A percentile compares a stretch with the other conserved stretches of the same genome.
Conservation (phyloP, 1,284 basidiomycete species). For the Cronartium quercuum region DNA sequence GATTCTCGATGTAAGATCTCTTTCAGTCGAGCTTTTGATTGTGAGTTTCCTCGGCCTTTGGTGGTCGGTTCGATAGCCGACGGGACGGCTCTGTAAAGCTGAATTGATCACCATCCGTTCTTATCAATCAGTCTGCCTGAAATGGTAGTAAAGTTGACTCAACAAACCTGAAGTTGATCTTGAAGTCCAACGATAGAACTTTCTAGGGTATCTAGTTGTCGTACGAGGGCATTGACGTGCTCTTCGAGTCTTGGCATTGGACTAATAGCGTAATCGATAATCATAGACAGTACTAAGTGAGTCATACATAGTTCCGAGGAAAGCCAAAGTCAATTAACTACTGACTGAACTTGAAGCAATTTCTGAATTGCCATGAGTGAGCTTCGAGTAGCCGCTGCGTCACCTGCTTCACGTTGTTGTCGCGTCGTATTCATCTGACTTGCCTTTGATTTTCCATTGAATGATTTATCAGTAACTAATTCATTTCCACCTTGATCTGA, state of each 20-base stretch:
- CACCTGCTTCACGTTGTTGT: constrained; percentile 4
- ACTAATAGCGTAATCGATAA: constrained; percentile 1
- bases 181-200: constrained; percentile 28
- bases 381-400: constrained; percentile 11
- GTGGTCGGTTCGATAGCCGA: not conserved
- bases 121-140: not conserved
- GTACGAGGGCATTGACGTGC: constrained; percentile 24
- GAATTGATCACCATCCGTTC: not conserved
- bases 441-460: constrained; percentile 1
- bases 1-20: constrained; percentile 30
- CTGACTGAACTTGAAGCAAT: constrained; percentile 30
- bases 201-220: constrained; percentile 35
- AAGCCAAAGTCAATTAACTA: not conserved
- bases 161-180: not conserved
- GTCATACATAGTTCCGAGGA: not conserved
- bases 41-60: not conserved
- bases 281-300: not conserved
- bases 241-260: constrained; percentile 35
- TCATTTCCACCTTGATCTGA: not conserved
- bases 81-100: not conserved
- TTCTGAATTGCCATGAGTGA: constrained; percentile 24
- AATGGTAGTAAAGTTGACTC: not conserved
- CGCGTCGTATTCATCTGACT: too few species aligned
- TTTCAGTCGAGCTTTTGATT: not conserved
- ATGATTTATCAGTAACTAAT: constrained; percentile 1